Percentiles rank a stretch among this genome's conserved stretches.
phyloP scores from a whole-genome alignment of 2,329 filamentous ascomycete species.

The Sclerotinia minor region DNA sequence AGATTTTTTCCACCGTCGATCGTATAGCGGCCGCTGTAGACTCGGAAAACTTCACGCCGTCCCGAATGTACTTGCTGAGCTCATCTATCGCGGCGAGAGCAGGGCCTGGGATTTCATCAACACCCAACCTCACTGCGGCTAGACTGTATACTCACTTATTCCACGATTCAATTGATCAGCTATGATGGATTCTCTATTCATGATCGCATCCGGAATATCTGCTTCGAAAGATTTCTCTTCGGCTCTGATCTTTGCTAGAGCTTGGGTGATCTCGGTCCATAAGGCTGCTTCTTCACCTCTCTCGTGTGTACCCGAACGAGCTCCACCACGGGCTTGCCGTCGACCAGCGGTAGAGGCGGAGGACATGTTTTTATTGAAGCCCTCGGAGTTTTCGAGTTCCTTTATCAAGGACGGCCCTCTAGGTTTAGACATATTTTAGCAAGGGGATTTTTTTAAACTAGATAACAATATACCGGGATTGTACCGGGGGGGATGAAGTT shows the following conservation, averaged over 20 bases:
- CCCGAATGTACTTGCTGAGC: constrained; percentile 32
- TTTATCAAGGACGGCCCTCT: not conserved
- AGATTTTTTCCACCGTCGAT: constrained; percentile 23
- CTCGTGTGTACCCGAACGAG: constrained; percentile 28
- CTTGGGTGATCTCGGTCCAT: constrained; percentile 27
- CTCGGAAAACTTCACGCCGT: constrained; percentile 39
- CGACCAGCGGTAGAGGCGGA: constrained; percentile 26
- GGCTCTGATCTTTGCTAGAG: constrained; percentile 26
- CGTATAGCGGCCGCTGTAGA: constrained; percentile 30
- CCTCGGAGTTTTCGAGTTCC: constrained; percentile 4
- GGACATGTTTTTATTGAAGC: constrained; percentile 23
- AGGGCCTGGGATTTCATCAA: constrained; percentile 29
- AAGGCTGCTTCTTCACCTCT: constrained; percentile 28
- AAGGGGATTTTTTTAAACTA: not conserved
- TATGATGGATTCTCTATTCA: constrained; percentile 27
- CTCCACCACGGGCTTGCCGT: constrained; percentile 29
- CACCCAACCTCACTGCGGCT: not conserved
- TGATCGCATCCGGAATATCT: constrained; percentile 29
- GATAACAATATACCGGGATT: constrained; percentile 15
- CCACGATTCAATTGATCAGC: constrained; percentile 26
- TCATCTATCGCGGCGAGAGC: constrained; percentile 34
- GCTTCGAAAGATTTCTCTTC: constrained; percentile 26
- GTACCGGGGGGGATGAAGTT: not conserved
- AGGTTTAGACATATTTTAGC: constrained; percentile 19
- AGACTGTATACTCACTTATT: constrained; percentile 24